These are phyloP conservation scores for Bipolaris victoriae DNA, from an alignment of 2,329 filamentous ascomycete species.

Conservation along the genomic window DNA sequence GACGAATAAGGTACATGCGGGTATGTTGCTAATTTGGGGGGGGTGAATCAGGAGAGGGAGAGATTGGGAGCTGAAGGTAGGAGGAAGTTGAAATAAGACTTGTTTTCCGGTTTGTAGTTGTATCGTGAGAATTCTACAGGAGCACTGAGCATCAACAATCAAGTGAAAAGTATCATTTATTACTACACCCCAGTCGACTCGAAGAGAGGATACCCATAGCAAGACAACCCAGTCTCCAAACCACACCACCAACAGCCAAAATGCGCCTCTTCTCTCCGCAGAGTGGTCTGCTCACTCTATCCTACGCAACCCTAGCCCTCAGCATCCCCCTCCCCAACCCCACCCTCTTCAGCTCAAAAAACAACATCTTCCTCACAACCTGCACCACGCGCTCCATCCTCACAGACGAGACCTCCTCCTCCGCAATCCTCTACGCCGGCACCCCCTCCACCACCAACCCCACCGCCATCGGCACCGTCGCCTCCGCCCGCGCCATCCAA, in stretches of 20 bases:
- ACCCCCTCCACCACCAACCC: slow-evolving; percentile 5
- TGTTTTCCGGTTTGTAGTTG: background rate
- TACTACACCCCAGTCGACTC: too few relatives aligned
- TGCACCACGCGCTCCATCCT: slow-evolving; percentile 17
- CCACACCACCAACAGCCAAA: too few relatives aligned
- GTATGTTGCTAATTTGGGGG: background rate
- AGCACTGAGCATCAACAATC: too few relatives aligned
- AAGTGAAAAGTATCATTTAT: too few relatives aligned
- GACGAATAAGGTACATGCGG: background rate
- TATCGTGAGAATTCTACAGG: too few relatives aligned
- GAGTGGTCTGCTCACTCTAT: background rate
- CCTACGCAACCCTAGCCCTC: background rate
- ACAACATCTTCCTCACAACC: slow-evolving; percentile 22
- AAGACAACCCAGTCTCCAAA: too few relatives aligned
- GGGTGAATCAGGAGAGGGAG: too few relatives aligned
- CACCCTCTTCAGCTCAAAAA: slow-evolving; percentile 6
- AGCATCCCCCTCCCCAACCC: background rate
- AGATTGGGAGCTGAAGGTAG: too few relatives aligned
- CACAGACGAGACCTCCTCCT: slow-evolving; percentile 10
- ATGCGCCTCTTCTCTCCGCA: too few relatives aligned
- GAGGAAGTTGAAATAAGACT: background rate
- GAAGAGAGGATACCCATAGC: too few relatives aligned
- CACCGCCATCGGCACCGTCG: slow-evolving; percentile 12
- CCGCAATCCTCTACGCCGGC: slow-evolving; percentile 19
- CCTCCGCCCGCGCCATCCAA: background rate